phyloP scores from a whole-genome alignment of 2,329 filamentous ascomycete genomes.

The Mollisiaceae sp. region DNA sequence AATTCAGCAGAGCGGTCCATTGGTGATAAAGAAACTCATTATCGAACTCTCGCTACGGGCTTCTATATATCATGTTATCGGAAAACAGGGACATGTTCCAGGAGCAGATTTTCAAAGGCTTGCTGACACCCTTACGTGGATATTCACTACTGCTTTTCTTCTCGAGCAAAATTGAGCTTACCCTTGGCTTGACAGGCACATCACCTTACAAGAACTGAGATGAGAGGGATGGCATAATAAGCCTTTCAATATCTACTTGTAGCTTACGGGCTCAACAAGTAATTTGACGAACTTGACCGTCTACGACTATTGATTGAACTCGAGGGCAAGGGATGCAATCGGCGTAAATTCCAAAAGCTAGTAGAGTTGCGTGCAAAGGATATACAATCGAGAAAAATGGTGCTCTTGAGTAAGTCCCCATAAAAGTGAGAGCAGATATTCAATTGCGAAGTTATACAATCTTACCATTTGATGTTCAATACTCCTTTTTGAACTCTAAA shows the following conservation, averaged over 20 bases:
- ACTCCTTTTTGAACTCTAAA: no score
- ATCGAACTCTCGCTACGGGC: no score
- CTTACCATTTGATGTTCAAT: no score
- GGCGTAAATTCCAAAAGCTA: background rate
- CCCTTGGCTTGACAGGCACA: background rate
- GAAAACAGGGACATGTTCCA: background rate
- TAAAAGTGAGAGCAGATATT: background rate
- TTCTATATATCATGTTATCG: no score
- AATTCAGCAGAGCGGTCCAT: no score
- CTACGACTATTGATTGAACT: background rate
- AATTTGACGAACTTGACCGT: background rate
- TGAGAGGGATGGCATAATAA: background rate
- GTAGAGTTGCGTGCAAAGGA: background rate
- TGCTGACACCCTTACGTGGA: no score
- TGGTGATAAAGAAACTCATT: no score
- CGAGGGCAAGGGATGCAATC: background rate
- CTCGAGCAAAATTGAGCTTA: background rate
- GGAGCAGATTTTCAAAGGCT: background rate
- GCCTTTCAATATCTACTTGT: background rate
- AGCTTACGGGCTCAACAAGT: background rate
- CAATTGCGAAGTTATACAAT: background rate
- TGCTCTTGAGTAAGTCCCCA: background rate
- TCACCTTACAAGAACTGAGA: background rate
- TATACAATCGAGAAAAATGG: background rate
- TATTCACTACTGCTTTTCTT: background rate